phyloP scores from a whole-genome alignment of 75 land plant species.

The Selaginella tamariscina region DNA sequence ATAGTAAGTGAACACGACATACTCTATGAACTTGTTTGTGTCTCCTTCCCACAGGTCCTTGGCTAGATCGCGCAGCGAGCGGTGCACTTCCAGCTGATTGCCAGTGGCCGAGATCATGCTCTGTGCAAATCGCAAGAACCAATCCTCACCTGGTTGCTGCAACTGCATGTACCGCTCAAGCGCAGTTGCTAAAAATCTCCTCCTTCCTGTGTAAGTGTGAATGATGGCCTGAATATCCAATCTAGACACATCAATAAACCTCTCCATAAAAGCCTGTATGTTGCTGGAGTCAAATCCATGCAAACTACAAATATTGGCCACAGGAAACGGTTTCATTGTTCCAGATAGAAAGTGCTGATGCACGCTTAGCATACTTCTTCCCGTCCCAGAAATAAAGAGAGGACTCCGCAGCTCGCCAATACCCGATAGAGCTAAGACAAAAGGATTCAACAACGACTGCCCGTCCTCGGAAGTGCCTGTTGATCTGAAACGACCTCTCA shows the following conservation, averaged over 20 bases:
- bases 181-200: background rate
- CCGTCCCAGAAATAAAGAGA: too few species aligned
- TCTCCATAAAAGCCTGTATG: background rate
- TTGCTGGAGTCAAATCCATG: background rate
- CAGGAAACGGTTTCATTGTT: background rate
- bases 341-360: background rate
- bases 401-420: too few species aligned
- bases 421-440: too few species aligned
- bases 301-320: background rate
- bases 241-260: too few species aligned
- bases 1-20: background rate
- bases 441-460: too few species aligned
- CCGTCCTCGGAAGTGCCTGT: background rate
- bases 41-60: background rate
- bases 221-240: too few species aligned
- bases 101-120: background rate
- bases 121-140: background rate
- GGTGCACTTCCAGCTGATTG: background rate
- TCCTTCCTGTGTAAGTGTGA: background rate
- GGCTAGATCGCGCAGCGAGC: background rate
- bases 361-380: background rate
- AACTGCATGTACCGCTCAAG: background rate
- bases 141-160: background rate
- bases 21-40: background rate
- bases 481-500: background rate